A percentile compares a stretch with the other conserved stretches of the same genome.
Evolutionary conservation across 257 asterid genomes (phyloP).

Genomic region (Solanum chmielewskii): DNA sequence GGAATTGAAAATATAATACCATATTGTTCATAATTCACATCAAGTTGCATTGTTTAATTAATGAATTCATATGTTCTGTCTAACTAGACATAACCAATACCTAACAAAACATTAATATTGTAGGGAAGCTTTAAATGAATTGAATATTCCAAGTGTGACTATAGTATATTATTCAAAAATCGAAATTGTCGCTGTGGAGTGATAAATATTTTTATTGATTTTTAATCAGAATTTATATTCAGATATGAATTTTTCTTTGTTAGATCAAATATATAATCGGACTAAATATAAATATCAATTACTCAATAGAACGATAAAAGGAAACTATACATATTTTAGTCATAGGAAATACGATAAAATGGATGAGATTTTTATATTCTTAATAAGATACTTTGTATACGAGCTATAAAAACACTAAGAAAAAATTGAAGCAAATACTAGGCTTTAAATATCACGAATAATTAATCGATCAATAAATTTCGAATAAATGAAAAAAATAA

Average conservation of each 20-base stretch:
- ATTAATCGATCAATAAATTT: background rate
- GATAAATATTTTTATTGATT: fast-evolving
- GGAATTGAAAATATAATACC: background rate
- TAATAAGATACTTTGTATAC: background rate
- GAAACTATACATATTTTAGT: too few species aligned
- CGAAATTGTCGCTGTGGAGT: fast-evolving
- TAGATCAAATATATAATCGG: background rate
- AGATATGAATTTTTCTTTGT: background rate
- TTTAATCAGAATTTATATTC: fast-evolving
- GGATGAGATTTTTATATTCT: background rate
- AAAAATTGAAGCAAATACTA: background rate
- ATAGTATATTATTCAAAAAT: background rate
- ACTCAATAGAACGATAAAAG: background rate
- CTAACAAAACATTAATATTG: background rate
- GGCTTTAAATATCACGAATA: background rate
- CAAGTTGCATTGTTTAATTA: background rate
- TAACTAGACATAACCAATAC: background rate
- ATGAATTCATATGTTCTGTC: background rate
- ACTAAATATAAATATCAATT: background rate
- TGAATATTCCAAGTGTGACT: background rate
- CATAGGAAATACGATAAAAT: background rate
- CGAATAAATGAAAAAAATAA: background rate
- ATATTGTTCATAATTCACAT: background rate
- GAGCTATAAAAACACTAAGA: too few species aligned
- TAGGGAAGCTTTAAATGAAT: background rate